Conservation (phyloP, 495 filamentous ascomycete species). For the Aspergillus saccharolyticus region DNA sequence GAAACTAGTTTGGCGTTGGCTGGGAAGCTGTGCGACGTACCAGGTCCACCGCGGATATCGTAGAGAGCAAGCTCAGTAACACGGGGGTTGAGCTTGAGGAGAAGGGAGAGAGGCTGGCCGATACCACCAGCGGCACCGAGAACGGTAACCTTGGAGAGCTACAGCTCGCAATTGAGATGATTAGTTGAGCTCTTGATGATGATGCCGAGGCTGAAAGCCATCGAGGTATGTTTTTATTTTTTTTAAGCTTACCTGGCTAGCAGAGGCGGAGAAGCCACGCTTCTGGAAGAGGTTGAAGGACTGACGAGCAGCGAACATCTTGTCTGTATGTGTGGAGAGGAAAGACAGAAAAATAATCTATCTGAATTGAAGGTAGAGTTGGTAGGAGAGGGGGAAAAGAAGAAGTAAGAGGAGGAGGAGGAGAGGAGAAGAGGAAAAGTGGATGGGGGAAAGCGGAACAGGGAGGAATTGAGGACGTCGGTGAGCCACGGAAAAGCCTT, state of each 20-base stretch:
- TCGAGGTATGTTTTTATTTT: not conserved
- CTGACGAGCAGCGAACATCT: conserved; percentile 74
- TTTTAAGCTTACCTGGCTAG: conserved; percentile 65
- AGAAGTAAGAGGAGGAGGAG: conserved; percentile 1
- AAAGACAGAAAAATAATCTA: conserved; percentile 15
- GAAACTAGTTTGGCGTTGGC: not conserved
- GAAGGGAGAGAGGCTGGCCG: conserved; percentile 93
- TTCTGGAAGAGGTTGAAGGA: conserved; percentile 70
- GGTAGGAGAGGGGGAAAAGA: no score
- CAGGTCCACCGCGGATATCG: conserved; percentile 91
- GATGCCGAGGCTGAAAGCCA: conserved; percentile 13
- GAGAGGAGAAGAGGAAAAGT: conserved; percentile 10
- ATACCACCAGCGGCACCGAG: conserved; percentile 96
- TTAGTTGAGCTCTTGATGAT: conserved; percentile 29
- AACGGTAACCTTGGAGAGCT: conserved; percentile 96
- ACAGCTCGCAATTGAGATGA: conserved; percentile 16
- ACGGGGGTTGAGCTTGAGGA: conserved; percentile 96
- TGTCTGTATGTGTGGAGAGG: conserved; percentile 24
- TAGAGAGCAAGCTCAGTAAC: conserved; percentile 91
- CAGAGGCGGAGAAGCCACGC: conserved; percentile 90
- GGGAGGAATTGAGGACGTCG: conserved; percentile 21
- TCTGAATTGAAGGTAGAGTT: no score
- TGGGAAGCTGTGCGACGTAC: conserved; percentile 47
- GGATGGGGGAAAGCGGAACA: conserved; percentile 10
- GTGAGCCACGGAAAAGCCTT: conserved; percentile 23